Evolutionary conservation across 306 rosid genomes (phyloP).

Genomic region (Cyclanthera cordifolia): DNA sequence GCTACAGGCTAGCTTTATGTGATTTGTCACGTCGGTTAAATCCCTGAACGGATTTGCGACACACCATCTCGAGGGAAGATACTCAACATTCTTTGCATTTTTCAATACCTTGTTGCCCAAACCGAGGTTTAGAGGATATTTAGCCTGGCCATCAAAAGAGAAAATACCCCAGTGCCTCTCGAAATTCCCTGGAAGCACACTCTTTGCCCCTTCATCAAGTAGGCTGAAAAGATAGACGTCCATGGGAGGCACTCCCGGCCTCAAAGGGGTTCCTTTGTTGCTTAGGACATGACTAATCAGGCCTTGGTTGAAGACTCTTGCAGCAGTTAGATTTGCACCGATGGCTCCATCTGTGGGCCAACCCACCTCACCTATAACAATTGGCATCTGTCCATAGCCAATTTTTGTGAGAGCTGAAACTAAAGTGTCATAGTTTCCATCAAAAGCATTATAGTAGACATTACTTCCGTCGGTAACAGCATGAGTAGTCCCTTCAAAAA

Average conservation of each 20-base stretch:
- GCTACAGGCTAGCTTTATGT: slow-evolving; percentile 66
- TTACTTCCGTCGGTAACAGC: slow-evolving; percentile 69
- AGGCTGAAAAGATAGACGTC: slow-evolving; percentile 72
- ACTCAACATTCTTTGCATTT: slow-evolving; percentile 66
- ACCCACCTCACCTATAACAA: slow-evolving; percentile 77
- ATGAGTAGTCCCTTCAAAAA: slow-evolving; percentile 82
- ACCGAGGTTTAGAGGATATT: slow-evolving; percentile 68
- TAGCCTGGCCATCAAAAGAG: slow-evolving; percentile 88
- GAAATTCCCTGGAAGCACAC: slow-evolving; percentile 72
- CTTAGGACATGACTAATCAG: slow-evolving; percentile 51
- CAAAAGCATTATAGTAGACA: slow-evolving; percentile 85
- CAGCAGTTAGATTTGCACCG: slow-evolving; percentile 74
- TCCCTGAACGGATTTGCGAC: slow-evolving; percentile 62
- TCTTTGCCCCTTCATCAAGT: slow-evolving; percentile 85
- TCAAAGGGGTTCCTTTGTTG: slow-evolving; percentile 75
- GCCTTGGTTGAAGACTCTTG: slow-evolving; percentile 80
- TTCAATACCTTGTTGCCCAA: slow-evolving; percentile 48
- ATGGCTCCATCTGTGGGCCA: slow-evolving; percentile 94
- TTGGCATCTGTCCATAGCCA: slow-evolving; percentile 88
- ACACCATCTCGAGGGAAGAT: slow-evolving; percentile 92
- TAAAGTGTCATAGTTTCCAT: slow-evolving; percentile 85
- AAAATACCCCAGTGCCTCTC: slow-evolving; percentile 97
- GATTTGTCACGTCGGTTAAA: slow-evolving; percentile 45
- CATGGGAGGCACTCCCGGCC: slow-evolving; percentile 60
- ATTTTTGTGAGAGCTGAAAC: slow-evolving; percentile 71